Conservation (phyloP, 2,329 filamentous ascomycete species). For the Coniosporium tulheliwenetii region DNA sequence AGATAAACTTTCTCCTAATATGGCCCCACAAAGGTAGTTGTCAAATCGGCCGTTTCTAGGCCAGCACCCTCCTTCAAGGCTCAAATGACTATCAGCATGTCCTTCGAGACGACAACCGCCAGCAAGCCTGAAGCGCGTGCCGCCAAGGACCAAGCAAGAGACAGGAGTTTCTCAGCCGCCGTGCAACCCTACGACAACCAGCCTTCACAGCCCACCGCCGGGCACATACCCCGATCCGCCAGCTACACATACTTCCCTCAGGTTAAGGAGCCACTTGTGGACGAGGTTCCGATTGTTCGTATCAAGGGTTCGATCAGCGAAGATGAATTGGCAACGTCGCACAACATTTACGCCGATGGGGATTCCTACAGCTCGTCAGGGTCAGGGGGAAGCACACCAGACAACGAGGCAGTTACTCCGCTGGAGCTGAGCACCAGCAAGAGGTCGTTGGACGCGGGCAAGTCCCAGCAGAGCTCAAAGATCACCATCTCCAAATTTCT, state of each 20-base stretch:
- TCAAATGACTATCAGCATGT: no score
- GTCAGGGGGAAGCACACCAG: slow-evolving; percentile 28
- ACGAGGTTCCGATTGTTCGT: slow-evolving; percentile 13
- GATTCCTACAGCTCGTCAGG: slow-evolving; percentile 24
- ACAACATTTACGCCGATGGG: slow-evolving; percentile 17
- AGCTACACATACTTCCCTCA: slow-evolving; percentile 41
- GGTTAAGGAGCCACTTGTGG: slow-evolving; percentile 13
- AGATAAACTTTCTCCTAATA: no score
- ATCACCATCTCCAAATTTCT: slow-evolving; percentile 4
- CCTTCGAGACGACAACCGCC: no score
- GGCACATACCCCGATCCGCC: slow-evolving; percentile 34
- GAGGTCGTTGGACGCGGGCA: slow-evolving; percentile 12
- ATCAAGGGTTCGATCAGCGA: slow-evolving; percentile 36
- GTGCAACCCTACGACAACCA: background rate
- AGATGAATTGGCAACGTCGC: slow-evolving; percentile 22
- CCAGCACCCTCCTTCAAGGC: no score
- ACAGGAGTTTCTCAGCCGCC: background rate
- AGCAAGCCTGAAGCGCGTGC: background rate
- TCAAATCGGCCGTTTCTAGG: no score
- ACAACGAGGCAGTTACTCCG: slow-evolving; percentile 18
- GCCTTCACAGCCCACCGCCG: background rate
- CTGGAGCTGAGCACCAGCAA: slow-evolving; percentile 8
- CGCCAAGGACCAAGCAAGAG: background rate
- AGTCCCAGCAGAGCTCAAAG: slow-evolving; percentile 14
- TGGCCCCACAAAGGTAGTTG: no score